Evolutionary conservation across 75 land plant species (phyloP), one percentile per base, ranked within the genome.

Genomic region (Selaginella moellendorffii): DNA sequence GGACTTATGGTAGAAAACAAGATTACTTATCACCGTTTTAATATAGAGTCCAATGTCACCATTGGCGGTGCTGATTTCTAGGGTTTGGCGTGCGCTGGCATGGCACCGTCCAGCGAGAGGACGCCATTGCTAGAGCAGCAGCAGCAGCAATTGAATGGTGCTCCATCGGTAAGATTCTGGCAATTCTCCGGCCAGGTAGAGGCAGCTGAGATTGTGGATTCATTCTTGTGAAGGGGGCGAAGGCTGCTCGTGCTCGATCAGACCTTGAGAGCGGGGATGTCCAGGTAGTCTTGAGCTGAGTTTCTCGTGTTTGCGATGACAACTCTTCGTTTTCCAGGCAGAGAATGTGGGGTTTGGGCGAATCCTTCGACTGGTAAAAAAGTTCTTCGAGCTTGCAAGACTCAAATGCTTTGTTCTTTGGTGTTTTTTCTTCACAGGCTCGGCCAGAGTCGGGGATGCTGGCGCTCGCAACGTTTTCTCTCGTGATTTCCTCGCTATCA

Each of bases 341-440:
- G 81, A 80, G 52, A 92, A 85, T 69, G 90, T 85, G 27, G 90
- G 90, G 25, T 81, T 85, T 65, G 52, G 77, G 10, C 81, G 98
- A 30, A 83, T 92, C 2, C 24, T 92, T 25, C 42, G 64, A 46
- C 78, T 92, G 76, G 97, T 85, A 80, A 66, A n/a, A n/a, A n/a
- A n/a, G n/a, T n/a, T n/a, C 12, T 31, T 27, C 21, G 2, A 1
- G 58, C 23, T 26, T 20, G 30, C 30, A 19, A 30, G 61, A 5
- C 26, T 9, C 27, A 31, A 21, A 2, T 31, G 1, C 53, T 28
- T 1, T 67, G 12, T 31, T 21, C 18, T 28, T 51, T 23, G 17
- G 0, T 52, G 0, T 65, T 31, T 53, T 14, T 23, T 25, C 21
- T 52, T 71, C 60, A n/a, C 79, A 93, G 98, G 98, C 98, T 64